Conservation (phyloP, 805 yeast species). For the Brettanomyces naardenensis region DNA sequence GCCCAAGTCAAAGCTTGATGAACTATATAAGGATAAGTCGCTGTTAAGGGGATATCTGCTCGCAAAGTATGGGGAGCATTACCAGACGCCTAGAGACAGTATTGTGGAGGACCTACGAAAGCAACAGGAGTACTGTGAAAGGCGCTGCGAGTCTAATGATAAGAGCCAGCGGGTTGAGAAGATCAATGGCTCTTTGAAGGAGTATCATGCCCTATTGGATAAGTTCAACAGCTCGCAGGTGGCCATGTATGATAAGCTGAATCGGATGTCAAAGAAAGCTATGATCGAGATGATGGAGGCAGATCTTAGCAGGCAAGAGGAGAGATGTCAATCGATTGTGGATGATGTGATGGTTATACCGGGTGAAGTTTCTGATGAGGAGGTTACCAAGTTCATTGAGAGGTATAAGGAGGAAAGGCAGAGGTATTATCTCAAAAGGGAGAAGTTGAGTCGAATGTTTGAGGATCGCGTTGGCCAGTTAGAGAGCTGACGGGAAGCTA, state of each 20-base stretch:
- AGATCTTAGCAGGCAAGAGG: slow-evolving; percentile 23
- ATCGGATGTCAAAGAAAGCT: slow-evolving; percentile 27
- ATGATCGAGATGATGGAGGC: slow-evolving; percentile 26
- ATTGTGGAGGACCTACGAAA: slow-evolving; percentile 28
- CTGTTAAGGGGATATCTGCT: slow-evolving; percentile 15
- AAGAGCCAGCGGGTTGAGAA: slow-evolving; percentile 17
- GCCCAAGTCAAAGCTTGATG: slow-evolving; percentile 14
- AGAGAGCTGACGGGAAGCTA: no score
- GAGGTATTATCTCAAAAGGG: slow-evolving; percentile 36
- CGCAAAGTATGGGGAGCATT: slow-evolving; percentile 8
- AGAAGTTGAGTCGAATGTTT: slow-evolving; percentile 39
- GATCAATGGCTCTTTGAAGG: slow-evolving; percentile 17
- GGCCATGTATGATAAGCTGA: slow-evolving; percentile 23
- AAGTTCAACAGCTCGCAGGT: slow-evolving; percentile 18
- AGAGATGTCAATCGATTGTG: slow-evolving; percentile 9
- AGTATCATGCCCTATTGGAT: slow-evolving; percentile 15
- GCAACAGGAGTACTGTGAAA: slow-evolving; percentile 29
- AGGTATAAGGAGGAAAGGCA: slow-evolving; percentile 34
- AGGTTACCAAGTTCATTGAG: slow-evolving; percentile 30
- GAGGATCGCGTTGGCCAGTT: slow-evolving; percentile 33
- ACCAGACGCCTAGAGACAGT: slow-evolving; percentile 8
- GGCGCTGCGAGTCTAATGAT: slow-evolving; percentile 17
- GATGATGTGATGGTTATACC: slow-evolving; percentile 10
- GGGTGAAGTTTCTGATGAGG: slow-evolving; percentile 18
- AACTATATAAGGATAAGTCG: slow-evolving; percentile 10